Percentiles rank a stretch among this genome's conserved stretches.
These are phyloP conservation scores for Phytophthora sp. DNA, from an alignment of 352 stramenopile species.

Conservation along the genomic window DNA sequence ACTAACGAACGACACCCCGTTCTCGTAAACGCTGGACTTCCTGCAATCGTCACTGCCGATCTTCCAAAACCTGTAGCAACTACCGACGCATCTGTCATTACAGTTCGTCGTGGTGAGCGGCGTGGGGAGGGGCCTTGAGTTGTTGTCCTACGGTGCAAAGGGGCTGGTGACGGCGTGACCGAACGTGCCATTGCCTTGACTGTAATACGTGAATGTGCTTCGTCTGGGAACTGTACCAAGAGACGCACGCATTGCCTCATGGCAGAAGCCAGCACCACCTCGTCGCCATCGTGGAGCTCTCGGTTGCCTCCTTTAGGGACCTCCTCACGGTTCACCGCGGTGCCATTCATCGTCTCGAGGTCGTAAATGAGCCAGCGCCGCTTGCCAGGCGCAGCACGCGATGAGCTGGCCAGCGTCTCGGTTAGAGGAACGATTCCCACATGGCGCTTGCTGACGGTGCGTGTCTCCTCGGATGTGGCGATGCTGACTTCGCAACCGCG, in stretches of 20 bases:
- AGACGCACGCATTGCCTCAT: conserved; percentile 71
- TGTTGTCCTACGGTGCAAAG: conserved; percentile 10
- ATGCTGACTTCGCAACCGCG: conserved; percentile 75
- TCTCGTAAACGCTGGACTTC: conserved; percentile 25
- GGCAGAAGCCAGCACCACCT: conserved; percentile 69
- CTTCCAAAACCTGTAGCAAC: conserved; percentile 21
- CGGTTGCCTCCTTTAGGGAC: conserved; percentile 55
- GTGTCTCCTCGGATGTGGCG: conserved; percentile 70
- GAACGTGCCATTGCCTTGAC: conserved; percentile 41
- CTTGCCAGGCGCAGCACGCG: conserved; percentile 5
- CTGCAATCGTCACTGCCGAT: conserved; percentile 21
- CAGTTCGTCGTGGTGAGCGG: conserved; percentile 29
- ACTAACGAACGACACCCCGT: conserved; percentile 20
- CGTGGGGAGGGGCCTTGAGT: conserved; percentile 5
- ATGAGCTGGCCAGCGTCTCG: conserved; percentile 18
- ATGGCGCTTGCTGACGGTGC: conserved; percentile 80
- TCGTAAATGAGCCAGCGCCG: conserved; percentile 81
- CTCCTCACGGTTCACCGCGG: conserved; percentile 74
- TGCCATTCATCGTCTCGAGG: conserved; percentile 83
- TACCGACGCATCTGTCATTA: conserved; percentile 16
- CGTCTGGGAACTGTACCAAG: conserved; percentile 52
- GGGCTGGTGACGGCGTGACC: conserved; percentile 8
- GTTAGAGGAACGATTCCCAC: conserved; percentile 61
- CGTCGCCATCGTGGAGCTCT: conserved; percentile 71
- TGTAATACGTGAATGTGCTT: conserved; percentile 46